A percentile compares a stretch with the other conserved stretches of the same genome.
Evolutionary conservation across 208 protist genomes (phyloP).

Genomic region (Spongospora subterranea): DNA sequence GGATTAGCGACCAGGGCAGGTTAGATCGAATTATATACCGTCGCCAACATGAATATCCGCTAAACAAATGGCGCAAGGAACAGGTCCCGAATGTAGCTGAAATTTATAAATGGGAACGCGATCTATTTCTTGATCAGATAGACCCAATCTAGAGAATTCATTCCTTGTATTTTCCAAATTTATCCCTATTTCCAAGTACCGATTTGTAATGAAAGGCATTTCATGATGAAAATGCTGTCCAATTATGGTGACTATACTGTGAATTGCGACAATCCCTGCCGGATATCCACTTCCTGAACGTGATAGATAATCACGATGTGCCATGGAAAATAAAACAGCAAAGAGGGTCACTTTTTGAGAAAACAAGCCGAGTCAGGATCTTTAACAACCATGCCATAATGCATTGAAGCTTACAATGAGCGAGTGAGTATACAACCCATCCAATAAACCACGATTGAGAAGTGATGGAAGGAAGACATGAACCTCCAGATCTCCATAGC

Average conservation of each 20-base stretch:
- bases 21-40: neutral
- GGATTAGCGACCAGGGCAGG: neutral
- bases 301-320: neutral
- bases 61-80: conserved; percentile 5
- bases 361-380: neutral
- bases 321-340: neutral
- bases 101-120: neutral
- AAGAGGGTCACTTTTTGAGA: neutral
- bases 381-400: neutral
- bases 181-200: neutral
- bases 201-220: neutral
- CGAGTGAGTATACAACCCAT: neutral
- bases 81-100: neutral
- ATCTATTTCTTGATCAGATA: neutral
- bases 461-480: neutral
- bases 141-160: neutral
- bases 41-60: neutral
- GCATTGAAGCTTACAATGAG: neutral
- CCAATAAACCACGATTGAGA: neutral
- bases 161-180: neutral
- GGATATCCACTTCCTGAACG: neutral
- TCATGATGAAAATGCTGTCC: neutral
- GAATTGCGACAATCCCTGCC: neutral
- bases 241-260: neutral
- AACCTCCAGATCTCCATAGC: neutral